Evolutionary conservation across 176 grass and related monocot species (phyloP), one percentile per base, ranked within the genome.

Genomic region (Pontederia crassipes): DNA sequence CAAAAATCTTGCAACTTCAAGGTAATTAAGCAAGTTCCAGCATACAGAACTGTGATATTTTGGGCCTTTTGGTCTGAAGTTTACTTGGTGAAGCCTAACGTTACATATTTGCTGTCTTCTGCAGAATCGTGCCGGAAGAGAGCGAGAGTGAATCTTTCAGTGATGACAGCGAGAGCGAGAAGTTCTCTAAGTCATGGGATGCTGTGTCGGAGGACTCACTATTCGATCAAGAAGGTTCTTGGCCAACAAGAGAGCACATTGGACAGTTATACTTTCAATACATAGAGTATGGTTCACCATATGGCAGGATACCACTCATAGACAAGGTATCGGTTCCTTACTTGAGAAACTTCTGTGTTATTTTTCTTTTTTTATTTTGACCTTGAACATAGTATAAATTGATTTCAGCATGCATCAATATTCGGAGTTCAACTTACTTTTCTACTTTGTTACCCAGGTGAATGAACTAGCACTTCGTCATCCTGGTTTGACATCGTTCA

Each of bases 141-240:
- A 87, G 80, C 12, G 88, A 87, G 75, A 79, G 63, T 3, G 89
- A 94, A 72, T 93, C 79, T 7, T 94, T 65, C 68, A 94, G 84
- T 10, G 83, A 84, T 28, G 89, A 84, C 28, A 94, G 83, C 20
- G 54, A 49, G 2, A 75, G 63, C 7, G 81, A 84, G 29, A 68
- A 74, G 72, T 57, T 74, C 4, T 78, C 80, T 13, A 69, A 66
- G 45, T 87, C 81, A 0, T 94, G 83, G 67, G 89, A 93, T 70
- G 83, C 48, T 0, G 74, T 72, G 4, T 84, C 84, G 0, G 80
- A 86, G 20, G 78, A 81, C 17, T 75, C 70, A 14, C 28, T 40
- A 28, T 10, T 61, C 2, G 73, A 72, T n/a, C 64, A 58, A 14
- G 65, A 77, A 20, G 4, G 12, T 71, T 77, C 52, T 47, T 62